Conservation (phyloP, 2,329 filamentous ascomycete species). For the Talaromyces funiculosus region DNA sequence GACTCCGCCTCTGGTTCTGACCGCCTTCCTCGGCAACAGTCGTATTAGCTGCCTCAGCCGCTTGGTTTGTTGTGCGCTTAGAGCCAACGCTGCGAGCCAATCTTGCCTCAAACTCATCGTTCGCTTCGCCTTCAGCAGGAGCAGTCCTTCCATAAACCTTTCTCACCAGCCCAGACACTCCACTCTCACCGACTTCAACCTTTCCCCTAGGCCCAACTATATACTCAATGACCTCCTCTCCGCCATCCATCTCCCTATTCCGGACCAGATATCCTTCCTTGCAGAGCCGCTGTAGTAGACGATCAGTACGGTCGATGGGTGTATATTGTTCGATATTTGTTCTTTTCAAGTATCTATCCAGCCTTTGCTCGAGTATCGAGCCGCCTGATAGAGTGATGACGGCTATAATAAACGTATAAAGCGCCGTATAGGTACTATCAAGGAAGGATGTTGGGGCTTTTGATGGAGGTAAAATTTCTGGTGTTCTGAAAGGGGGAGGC, state of each 20-base stretch:
- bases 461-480: conserved; percentile 63
- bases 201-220: conserved; percentile 79
- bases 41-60: background rate
- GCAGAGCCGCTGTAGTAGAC: conserved; percentile 66
- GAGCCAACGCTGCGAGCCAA: conserved; percentile 12
- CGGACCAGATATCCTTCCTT: conserved; percentile 79
- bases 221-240: conserved; percentile 74
- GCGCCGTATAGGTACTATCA: conserved; percentile 73
- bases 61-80: background rate
- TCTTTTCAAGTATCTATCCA: conserved; percentile 68
- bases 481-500: conserved; percentile 60
- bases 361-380: conserved; percentile 72
- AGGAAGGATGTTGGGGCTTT: conserved; percentile 58
- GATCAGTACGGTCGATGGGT: conserved; percentile 68
- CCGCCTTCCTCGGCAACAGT: background rate
- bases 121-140: background rate
- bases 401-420: conserved; percentile 75
- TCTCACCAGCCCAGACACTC: conserved; percentile 64
- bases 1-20: background rate
- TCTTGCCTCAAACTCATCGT: conserved; percentile 12
- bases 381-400: conserved; percentile 67
- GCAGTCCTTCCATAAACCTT: conserved; percentile 45
- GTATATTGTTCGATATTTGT: conserved; percentile 71
- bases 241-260: conserved; percentile 61
- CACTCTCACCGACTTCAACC: conserved; percentile 73